Base-by-base conservation (phyloP, 306 rosid species). In the Pueraria montana region DNA sequence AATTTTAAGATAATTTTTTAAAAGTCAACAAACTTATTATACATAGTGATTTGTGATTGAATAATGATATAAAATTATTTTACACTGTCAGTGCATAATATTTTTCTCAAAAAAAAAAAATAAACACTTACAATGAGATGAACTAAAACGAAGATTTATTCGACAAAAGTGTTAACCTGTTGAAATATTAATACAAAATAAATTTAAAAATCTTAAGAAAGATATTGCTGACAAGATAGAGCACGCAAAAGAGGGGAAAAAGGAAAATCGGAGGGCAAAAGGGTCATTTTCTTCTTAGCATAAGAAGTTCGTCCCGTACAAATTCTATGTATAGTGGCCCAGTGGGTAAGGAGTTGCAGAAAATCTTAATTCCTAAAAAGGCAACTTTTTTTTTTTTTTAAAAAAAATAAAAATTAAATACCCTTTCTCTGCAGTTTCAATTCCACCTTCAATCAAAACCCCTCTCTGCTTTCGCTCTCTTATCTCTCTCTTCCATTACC, bases 361-460 rank as follows among this genome's bases (percentile, higher is more conserved):
- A 70, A 66, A 81, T 82, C 85, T 62, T 48, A 74, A 23, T 82
- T 65, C 78, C 69, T 65, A 13, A 30, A 74, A 66, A 52, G 50
- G 61, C 52, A 34, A 73, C 17, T 55, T 36, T 34, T 45, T 58
- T 20, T 55, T 42, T n/a, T 10, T 9, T 10, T 78, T 50, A 11
- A 69, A 27, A 50, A 30, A 55, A 55, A 42, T 9, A 34, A 34
- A 34, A 34, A 34, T 34, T 34, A 34, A 76, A 4, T 42, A 64
- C 20, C 11, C 20, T 21, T 14, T 7, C 27, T 30, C 72, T 77
- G 81, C 84, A 74, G 13, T 81, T 81, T 72, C 80, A 50, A 52
- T 65, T 80, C 65, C 84, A 56, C 48, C 88, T 76, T 77, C 86
- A 36, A 62, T 80, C 86, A 64, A 81, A 85, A 86, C 56, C 93